A percentile compares a stretch with the other conserved stretches of the same genome.
These are phyloP conservation scores for Cutaneotrichosporon sp. DNA, from an alignment of 1,284 basidiomycete genomes.

Conservation along the genomic window DNA sequence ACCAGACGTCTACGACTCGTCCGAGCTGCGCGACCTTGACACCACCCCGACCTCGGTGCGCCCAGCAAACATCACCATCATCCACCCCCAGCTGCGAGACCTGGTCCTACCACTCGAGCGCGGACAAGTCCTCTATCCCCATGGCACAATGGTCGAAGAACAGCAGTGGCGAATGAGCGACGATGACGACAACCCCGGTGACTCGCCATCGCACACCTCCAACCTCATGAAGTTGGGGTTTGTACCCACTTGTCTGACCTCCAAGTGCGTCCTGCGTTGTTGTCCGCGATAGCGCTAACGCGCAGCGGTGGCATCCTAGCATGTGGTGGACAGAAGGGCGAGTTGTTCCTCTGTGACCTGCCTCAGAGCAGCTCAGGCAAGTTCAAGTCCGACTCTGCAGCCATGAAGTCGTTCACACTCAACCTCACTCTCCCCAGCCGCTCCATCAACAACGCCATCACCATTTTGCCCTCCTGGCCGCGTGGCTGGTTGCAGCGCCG, in stretches of 20 bases:
- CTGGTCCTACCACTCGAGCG: slow-evolving; percentile 38
- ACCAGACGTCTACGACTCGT: slow-evolving; percentile 10
- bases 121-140: slow-evolving; percentile 37
- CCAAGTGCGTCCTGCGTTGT: slow-evolving; percentile 24
- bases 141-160: slow-evolving; percentile 32
- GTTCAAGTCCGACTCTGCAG: slow-evolving; percentile 3
- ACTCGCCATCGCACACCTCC: neutral
- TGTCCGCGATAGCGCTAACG: slow-evolving; percentile 9
- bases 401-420: slow-evolving; percentile 29
- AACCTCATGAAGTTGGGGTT: slow-evolving; percentile 34
- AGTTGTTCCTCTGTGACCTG: slow-evolving; percentile 37
- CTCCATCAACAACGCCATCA: slow-evolving; percentile 48
- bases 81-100: slow-evolving; percentile 48
- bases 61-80: slow-evolving; percentile 38
- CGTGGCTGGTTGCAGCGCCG: slow-evolving; percentile 26
- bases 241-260: slow-evolving; percentile 42
- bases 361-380: neutral
- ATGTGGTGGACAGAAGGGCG: slow-evolving; percentile 47
- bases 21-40: slow-evolving; percentile 39
- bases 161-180: slow-evolving; percentile 20
- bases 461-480: slow-evolving; percentile 41
- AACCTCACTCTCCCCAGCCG: slow-evolving; percentile 30
- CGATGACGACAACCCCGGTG: slow-evolving; percentile 4
- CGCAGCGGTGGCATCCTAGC: slow-evolving; percentile 35
- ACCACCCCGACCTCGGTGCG: slow-evolving; percentile 30